phyloP scores from a whole-genome alignment of 352 stramenopile species.

The Globisporangium heterothallicum region DNA sequence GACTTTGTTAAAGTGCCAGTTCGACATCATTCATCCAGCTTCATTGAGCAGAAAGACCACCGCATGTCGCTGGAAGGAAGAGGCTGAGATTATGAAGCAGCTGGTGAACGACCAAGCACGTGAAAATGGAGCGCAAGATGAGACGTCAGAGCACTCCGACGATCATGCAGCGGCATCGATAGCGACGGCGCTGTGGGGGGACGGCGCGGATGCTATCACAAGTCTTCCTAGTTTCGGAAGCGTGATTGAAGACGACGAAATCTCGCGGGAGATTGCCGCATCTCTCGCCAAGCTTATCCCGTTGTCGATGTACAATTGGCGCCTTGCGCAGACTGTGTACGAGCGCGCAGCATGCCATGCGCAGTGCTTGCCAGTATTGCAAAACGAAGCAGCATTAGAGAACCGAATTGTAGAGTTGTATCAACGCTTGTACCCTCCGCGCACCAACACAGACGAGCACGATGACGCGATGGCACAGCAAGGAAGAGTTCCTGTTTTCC shows the following conservation, averaged over 20 bases:
- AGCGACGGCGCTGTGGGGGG: slow-evolving; percentile 10
- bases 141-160: not conserved
- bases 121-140: slow-evolving; percentile 17
- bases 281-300: slow-evolving; percentile 52
- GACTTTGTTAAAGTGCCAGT: slow-evolving; percentile 15
- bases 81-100: slow-evolving; percentile 18
- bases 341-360: slow-evolving; percentile 50
- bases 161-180: not conserved
- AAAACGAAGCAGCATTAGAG: slow-evolving; percentile 32
- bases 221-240: slow-evolving; percentile 39
- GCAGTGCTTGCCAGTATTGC: slow-evolving; percentile 43
- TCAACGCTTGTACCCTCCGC: slow-evolving; percentile 38
- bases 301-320: slow-evolving; percentile 72
- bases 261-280: slow-evolving; percentile 41
- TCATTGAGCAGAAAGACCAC: slow-evolving; percentile 24
- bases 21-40: slow-evolving; percentile 36
- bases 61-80: slow-evolving; percentile 39
- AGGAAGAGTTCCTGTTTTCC: slow-evolving; percentile 19
- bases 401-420: slow-evolving; percentile 57
- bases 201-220: slow-evolving; percentile 12
- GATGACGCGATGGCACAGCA: slow-evolving; percentile 8
- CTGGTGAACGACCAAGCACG: slow-evolving; percentile 18
- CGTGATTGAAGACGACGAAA: slow-evolving; percentile 71
- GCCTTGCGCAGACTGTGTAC: slow-evolving; percentile 45
- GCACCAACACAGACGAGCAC: not conserved